These are phyloP conservation scores for Spathaspora girioi DNA, from an alignment of 805 yeast genomes.

Conservation along the genomic window DNA sequence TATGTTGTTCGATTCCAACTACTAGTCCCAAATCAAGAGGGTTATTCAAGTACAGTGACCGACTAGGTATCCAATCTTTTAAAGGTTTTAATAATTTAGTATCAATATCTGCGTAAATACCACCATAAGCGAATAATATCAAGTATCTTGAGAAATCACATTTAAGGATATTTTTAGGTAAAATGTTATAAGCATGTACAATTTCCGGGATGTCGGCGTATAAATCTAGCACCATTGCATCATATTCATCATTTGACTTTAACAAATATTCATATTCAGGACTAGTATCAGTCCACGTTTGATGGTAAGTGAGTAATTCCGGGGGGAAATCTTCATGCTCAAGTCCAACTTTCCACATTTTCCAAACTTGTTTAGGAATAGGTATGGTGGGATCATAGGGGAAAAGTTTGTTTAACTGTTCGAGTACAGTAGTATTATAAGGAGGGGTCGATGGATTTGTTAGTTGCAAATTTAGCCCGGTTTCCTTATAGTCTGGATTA, in stretches of 20 bases:
- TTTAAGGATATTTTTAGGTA: constrained; percentile 80
- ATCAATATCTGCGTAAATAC: constrained; percentile 89
- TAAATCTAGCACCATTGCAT: constrained; percentile 57
- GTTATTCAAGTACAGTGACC: constrained; percentile 23
- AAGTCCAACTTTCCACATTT: constrained; percentile 69
- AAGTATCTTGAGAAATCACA: constrained; percentile 94
- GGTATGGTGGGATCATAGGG: constrained; percentile 63
- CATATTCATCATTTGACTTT: constrained; percentile 68
- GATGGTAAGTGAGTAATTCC: constrained; percentile 53
- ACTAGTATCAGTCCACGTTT: constrained; percentile 65
- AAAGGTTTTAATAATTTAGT: constrained; percentile 73
- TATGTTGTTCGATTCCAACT: constrained; percentile 95
- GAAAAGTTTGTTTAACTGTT: constrained; percentile 59
- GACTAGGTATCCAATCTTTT: constrained; percentile 65
- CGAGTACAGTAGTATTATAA: constrained; percentile 51
- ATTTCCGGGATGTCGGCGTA: constrained; percentile 76
- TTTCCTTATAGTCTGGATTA: not conserved
- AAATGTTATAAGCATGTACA: constrained; percentile 61
- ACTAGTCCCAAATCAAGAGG: constrained; percentile 63
- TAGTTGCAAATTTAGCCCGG: not conserved
- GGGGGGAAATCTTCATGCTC: constrained; percentile 58
- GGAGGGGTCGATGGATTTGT: not conserved
- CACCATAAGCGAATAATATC: constrained; percentile 85
- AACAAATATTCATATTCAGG: constrained; percentile 79
- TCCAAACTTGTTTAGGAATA: constrained; percentile 81